Evolutionary conservation across 2,329 filamentous ascomycete genomes (phyloP), one percentile per base, ranked within the genome.

Genomic region (Ceratocystis diversiconidia): DNA sequence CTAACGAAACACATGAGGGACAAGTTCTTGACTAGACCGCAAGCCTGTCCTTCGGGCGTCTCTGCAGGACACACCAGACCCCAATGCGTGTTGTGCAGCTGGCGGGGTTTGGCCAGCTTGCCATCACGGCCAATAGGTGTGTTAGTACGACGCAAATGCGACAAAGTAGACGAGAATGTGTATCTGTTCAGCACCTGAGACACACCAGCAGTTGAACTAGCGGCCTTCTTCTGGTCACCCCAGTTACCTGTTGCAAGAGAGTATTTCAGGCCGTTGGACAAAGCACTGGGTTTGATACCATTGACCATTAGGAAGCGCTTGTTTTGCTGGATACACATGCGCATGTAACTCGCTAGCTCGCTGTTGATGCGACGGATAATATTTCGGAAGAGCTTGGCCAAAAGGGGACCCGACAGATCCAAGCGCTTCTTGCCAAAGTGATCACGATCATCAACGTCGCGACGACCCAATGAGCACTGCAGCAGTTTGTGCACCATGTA

Each of bases 171-270:
- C 17, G 94, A 86, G 73, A 96, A 99, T 0, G 95, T 97, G 75
- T 97, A 99, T 74, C 94, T 85, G 79, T 96, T 99, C 72, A 99
- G 78, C 77, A 99, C 95, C 77, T 99, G 94, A 61, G 92, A 97
- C 60, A 99, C 94, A 81, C 94, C 95, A 60, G 94, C 94, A 69
- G 95, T 97, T 1, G 92, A 90, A 71, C 88, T 92, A 71, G 89
- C 89, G 22, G 94, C 92, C 79, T 97, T 99, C 82, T 97, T 99
- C 79, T 99, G 94, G 70, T 99, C 94, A 73, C 94, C 95, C 95
- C 94, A 99, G 77, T 99, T 99, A 70, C 94, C 94, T 15, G 94
- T 99, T 30, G 94, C 92, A 68, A 99, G 80, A 63, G 94, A 96
- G 76, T 99, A 99, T 74, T 96, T 96, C 70, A 99, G 78, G 62